Conservation (phyloP, 2,329 filamentous ascomycete species). For the Xylariomycetidae sp. region DNA sequence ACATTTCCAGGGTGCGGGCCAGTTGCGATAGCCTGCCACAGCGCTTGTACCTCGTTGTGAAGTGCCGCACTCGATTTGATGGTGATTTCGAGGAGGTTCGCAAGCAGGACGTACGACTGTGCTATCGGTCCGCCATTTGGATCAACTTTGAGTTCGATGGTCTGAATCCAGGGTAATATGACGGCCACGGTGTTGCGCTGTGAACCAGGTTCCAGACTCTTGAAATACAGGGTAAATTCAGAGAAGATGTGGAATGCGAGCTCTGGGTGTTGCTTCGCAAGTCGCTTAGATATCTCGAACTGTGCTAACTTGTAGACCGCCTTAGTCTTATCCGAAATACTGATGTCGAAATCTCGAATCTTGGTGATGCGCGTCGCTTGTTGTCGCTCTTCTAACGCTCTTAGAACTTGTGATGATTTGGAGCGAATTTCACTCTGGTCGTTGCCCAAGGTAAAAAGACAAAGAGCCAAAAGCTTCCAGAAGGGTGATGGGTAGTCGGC, state of each 20-base stretch:
- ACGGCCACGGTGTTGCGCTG: conserved; percentile 94
- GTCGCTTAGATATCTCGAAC: conserved; percentile 88
- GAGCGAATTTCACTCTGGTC: conserved; percentile 84
- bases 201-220: conserved; percentile 72
- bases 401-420: conserved; percentile 77
- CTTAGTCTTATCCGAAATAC: conserved; percentile 96
- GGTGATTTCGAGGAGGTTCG: conserved; percentile 93
- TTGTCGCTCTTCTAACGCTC: conserved; percentile 77
- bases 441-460: conserved; percentile 88
- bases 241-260: conserved; percentile 93
- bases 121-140: conserved; percentile 87
- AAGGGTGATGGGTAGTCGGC: conserved; percentile 80
- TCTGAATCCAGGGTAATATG: conserved; percentile 93
- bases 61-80: conserved; percentile 83
- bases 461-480: conserved; percentile 85
- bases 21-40: conserved; percentile 95
- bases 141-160: conserved; percentile 86
- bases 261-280: conserved; percentile 84
- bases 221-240: conserved; percentile 92
- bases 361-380: conserved; percentile 72
- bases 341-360: conserved; percentile 95
- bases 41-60: conserved; percentile 93
- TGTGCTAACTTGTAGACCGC: conserved; percentile 97
- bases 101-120: conserved; percentile 88
- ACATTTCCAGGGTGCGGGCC: conserved; percentile 93